phyloP scores from a whole-genome alignment of 2,329 filamentous ascomycete genomes.

The Neofusicoccum kwambonambiense region DNA sequence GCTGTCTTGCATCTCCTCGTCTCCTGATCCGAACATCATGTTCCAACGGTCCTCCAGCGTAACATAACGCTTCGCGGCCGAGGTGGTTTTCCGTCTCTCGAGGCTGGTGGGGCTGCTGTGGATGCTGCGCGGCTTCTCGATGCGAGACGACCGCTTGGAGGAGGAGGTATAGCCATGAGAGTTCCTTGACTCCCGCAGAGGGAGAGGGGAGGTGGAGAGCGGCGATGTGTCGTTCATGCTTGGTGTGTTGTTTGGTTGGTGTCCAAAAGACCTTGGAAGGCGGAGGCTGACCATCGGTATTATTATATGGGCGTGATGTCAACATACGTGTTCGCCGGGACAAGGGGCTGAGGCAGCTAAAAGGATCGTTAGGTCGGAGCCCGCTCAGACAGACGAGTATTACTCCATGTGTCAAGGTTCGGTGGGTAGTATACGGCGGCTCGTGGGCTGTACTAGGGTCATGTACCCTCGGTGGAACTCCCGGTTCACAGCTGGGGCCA shows the following conservation, averaged over 20 bases:
- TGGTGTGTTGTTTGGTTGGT: constrained; percentile 17
- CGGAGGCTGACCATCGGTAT: constrained; percentile 1
- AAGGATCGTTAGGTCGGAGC: constrained; percentile 18
- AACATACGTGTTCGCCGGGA: constrained; percentile 17
- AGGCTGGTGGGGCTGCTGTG: constrained; percentile 38
- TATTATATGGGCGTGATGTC: constrained; percentile 17
- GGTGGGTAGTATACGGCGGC: constrained; percentile 19
- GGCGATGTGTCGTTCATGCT: constrained; percentile 29
- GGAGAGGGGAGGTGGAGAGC: constrained; percentile 11
- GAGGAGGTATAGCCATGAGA: constrained; percentile 23
- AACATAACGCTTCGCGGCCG: constrained; percentile 38
- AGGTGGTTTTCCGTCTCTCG: constrained; percentile 38
- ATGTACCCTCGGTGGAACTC: constrained; percentile 18
- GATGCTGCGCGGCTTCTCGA: constrained; percentile 41
- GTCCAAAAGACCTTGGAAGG: constrained; percentile 7
- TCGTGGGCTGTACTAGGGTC: constrained; percentile 18
- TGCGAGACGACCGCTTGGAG: constrained; percentile 31
- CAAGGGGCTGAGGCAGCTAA: constrained; percentile 19
- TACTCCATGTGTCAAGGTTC: constrained; percentile 19
- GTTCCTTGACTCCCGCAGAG: constrained; percentile 33
- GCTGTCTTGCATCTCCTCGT: constrained; percentile 11
- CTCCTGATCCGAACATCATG: constrained; percentile 39
- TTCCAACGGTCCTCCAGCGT: constrained; percentile 42
- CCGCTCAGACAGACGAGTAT: constrained; percentile 17
- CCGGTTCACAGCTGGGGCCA: constrained; percentile 18